These are phyloP conservation scores for Arthrinium phaeospermum DNA, from an alignment of 2,329 filamentous ascomycete species.

Conservation along the genomic window DNA sequence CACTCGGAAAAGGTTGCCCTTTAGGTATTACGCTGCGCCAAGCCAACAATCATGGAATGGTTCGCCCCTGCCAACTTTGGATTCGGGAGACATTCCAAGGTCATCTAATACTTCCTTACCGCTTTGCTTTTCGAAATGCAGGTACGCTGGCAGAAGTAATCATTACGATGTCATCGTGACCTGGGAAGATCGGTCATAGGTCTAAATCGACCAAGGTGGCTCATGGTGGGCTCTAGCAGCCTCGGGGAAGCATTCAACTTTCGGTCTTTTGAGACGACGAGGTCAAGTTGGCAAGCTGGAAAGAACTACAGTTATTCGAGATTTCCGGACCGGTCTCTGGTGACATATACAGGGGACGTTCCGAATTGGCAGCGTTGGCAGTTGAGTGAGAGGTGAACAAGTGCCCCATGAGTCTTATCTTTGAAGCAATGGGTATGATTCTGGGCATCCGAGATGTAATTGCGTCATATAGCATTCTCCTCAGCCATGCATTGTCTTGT, in stretches of 20 bases:
- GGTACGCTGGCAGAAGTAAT: not conserved
- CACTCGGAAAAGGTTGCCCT: not conserved
- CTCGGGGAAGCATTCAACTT: not conserved
- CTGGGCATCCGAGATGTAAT: not conserved
- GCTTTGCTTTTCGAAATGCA: too few relatives aligned
- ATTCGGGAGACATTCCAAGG: not conserved
- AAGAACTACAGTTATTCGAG: not conserved
- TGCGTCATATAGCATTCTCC: not conserved
- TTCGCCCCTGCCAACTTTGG: conserved; percentile 5
- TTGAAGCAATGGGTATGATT: not conserved
- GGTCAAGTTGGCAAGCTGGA: not conserved
- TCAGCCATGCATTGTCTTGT: not conserved
- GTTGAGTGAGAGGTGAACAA: not conserved
- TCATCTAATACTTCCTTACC: not conserved
- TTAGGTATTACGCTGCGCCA: not conserved
- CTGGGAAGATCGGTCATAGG: not conserved
- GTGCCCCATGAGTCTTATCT: not conserved
- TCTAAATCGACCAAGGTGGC: not conserved
- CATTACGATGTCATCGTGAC: not conserved
- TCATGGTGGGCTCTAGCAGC: not conserved
- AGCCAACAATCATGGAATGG: not conserved
- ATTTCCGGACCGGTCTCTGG: not conserved
- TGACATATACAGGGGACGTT: not conserved
- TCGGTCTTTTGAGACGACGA: not conserved
- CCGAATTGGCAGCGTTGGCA: not conserved